phyloP scores from a whole-genome alignment of 768 basidiomycete genomes.

The Naganishia vishniacii region DNA sequence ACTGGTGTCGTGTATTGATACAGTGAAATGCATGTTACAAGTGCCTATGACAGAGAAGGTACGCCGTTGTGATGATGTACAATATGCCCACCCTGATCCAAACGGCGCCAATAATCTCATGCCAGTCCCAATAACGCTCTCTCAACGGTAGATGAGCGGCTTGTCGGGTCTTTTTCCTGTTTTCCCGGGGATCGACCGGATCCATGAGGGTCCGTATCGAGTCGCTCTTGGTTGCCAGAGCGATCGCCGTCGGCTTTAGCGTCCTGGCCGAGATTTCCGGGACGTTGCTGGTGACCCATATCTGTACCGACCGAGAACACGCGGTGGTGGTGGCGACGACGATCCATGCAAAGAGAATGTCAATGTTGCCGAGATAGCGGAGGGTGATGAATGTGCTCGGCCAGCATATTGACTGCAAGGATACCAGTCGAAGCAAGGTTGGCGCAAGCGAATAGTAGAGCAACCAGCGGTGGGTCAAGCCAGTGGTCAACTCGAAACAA shows the following conservation, averaged over 20 bases:
- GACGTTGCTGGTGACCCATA: constrained; percentile 96
- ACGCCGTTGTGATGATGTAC: constrained; percentile 27
- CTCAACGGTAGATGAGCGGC: background rate
- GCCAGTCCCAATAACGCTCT: constrained; percentile 27
- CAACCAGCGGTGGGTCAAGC: constrained; percentile 82
- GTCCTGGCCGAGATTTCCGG: constrained; percentile 19
- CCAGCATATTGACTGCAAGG: constrained; percentile 94
- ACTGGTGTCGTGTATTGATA: constrained; percentile 12
- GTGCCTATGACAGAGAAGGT: constrained; percentile 21
- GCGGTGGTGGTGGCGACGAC: constrained; percentile 84
- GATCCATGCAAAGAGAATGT: constrained; percentile 85
- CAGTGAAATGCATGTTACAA: constrained; percentile 10
- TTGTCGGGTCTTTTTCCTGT: background rate
- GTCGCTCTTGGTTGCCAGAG: background rate
- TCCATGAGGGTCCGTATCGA: background rate
- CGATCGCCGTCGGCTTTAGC: constrained; percentile 5
- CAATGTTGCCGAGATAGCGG: constrained; percentile 61
- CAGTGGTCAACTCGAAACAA: constrained; percentile 78
- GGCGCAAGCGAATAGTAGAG: constrained; percentile 82
- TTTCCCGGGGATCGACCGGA: background rate
- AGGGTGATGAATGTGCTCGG: constrained; percentile 83
- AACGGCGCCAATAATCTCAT: constrained; percentile 22
- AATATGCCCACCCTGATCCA: constrained; percentile 24
- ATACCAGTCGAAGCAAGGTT: constrained; percentile 83
- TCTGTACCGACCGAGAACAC: constrained; percentile 60